A percentile compares a stretch with the other conserved stretches of the same genome.
Conservation (phyloP, 768 basidiomycete genomes). For the Boletus tomentosulus region DNA sequence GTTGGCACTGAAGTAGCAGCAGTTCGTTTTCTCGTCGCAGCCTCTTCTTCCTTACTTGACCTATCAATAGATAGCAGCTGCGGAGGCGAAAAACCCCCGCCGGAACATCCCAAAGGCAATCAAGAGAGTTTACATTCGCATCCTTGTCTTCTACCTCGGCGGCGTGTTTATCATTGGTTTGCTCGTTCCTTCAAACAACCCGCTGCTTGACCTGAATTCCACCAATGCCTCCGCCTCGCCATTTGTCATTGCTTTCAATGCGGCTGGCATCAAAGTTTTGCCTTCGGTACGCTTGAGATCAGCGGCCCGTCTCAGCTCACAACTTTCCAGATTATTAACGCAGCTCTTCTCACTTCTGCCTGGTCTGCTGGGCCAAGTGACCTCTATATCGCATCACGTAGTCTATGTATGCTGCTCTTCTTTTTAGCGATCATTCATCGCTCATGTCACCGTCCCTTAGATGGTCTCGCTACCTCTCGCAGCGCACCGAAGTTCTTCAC, state of each 20-base stretch:
- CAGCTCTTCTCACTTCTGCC: constrained; percentile 40
- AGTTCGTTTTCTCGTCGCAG: constrained; percentile 18
- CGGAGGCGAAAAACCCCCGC: constrained; percentile 49
- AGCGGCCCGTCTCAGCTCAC: not conserved
- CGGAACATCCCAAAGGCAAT: constrained; percentile 39
- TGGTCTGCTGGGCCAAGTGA: constrained; percentile 42
- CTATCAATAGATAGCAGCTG: constrained; percentile 38
- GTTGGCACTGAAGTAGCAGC: constrained; percentile 54
- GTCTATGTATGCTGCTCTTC: constrained; percentile 29
- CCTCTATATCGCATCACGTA: constrained; percentile 36
- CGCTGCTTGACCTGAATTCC: constrained; percentile 34
- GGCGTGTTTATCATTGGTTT: constrained; percentile 46
- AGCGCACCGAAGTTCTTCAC: constrained; percentile 52
- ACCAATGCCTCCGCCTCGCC: constrained; percentile 44
- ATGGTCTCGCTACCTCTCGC: constrained; percentile 49
- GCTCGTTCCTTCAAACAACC: constrained; percentile 45
- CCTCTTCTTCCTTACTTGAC: not conserved
- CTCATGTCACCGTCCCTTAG: constrained; percentile 23
- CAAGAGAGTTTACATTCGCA: constrained; percentile 40
- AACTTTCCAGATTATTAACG: constrained; percentile 32
- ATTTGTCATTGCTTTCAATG: constrained; percentile 55
- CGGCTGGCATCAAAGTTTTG: constrained; percentile 53
- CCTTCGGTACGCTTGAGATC: constrained; percentile 37
- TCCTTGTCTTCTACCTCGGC: constrained; percentile 36
- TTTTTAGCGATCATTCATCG: not conserved